Conservation (phyloP, 441 rosid species). For the Geranium incanum region DNA sequence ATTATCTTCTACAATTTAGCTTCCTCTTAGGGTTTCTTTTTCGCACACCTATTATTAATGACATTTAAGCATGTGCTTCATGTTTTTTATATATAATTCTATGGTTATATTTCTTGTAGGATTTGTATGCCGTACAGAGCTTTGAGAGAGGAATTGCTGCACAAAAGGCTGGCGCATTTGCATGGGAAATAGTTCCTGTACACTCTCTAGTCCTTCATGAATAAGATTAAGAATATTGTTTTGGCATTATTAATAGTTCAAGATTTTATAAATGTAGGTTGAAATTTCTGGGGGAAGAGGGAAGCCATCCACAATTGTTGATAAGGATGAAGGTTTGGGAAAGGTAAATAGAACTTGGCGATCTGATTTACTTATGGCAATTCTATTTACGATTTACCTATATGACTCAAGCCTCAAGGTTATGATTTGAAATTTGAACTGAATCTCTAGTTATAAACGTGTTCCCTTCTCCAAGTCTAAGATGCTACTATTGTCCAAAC, state of each 20-base stretch:
- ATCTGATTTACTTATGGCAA: background rate
- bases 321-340: conserved; percentile 72
- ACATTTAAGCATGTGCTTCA: conserved; percentile 9
- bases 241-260: conserved; percentile 13
- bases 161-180: conserved; percentile 48
- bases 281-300: conserved; percentile 72
- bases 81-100: background rate
- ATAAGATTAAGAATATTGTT: conserved; percentile 11
- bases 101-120: conserved; percentile 36
- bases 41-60: background rate
- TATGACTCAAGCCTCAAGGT: background rate
- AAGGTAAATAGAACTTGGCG: conserved; percentile 42
- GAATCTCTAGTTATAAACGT: background rate
- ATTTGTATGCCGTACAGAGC: conserved; percentile 73
- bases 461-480: too few relatives aligned
- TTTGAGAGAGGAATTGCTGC: conserved; percentile 73
- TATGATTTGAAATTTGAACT: background rate
- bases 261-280: conserved; percentile 44
- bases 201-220: conserved; percentile 20
- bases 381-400: background rate
- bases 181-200: conserved; percentile 87
- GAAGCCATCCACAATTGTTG: conserved; percentile 39
- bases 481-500: background rate
- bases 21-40: background rate
- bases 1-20: background rate